Evolutionary conservation across 2,329 filamentous ascomycete species (phyloP).

Genomic region (Coniosporium tulheliwenetii): DNA sequence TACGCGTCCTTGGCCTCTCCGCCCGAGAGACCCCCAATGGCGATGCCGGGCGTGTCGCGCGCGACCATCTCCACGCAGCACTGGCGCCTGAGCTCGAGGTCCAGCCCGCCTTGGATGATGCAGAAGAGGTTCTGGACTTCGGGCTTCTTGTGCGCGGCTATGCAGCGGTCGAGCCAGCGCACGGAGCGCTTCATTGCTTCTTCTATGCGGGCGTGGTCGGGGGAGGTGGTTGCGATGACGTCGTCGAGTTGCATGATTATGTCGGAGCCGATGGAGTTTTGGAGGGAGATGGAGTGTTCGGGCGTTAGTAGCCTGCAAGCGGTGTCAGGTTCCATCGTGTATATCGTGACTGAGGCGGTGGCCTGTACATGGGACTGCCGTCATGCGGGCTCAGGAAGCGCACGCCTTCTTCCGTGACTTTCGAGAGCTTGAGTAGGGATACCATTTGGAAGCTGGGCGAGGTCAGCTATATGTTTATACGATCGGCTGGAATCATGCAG

Average conservation of each 20-base stretch:
- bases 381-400: constrained; percentile 94
- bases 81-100: constrained; percentile 68
- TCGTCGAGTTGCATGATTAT: constrained; percentile 99
- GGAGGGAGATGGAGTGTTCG: constrained; percentile 88
- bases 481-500: neutral
- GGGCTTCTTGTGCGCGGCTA: constrained; percentile 73
- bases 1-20: constrained; percentile 91
- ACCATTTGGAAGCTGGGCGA: constrained; percentile 87
- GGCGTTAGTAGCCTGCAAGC: constrained; percentile 62
- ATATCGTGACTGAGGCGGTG: neutral
- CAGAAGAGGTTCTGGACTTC: constrained; percentile 87
- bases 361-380: constrained; percentile 63
- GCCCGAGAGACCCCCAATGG: constrained; percentile 86
- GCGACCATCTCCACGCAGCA: constrained; percentile 81
- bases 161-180: constrained; percentile 91
- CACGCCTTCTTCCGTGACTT: constrained; percentile 89
- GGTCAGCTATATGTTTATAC: constrained; percentile 12
- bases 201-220: constrained; percentile 72
- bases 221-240: constrained; percentile 89
- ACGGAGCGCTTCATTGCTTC: constrained; percentile 92
- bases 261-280: constrained; percentile 94
- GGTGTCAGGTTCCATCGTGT: constrained; percentile 1
- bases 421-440: constrained; percentile 80
- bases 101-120: constrained; percentile 92
- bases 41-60: constrained; percentile 85